A percentile compares a stretch with the other conserved stretches of the same genome.
These are phyloP conservation scores for Hippophae gyantsensis DNA, from an alignment of 306 rosid species.

Conservation along the genomic window DNA sequence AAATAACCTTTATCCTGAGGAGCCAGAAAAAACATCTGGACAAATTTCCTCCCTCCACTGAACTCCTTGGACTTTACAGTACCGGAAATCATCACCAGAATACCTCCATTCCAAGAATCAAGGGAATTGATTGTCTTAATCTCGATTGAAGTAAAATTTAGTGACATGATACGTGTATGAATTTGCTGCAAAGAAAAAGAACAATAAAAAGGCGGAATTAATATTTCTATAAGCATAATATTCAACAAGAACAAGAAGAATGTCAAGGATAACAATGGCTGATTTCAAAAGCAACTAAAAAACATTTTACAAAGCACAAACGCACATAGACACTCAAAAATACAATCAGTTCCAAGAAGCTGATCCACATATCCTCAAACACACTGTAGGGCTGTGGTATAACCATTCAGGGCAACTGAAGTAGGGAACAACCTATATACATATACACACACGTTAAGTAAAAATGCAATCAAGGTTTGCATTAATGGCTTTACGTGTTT, in stretches of 20 bases:
- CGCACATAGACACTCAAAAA: no score
- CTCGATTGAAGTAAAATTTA: constrained; percentile 59
- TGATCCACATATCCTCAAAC: no score
- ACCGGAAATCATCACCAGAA: constrained; percentile 86
- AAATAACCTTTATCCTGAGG: constrained; percentile 90
- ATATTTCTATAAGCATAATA: background rate
- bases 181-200: constrained; percentile 51
- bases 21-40: constrained; percentile 80
- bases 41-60: constrained; percentile 57
- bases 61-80: constrained; percentile 61
- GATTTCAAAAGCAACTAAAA: no score
- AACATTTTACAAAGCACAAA: no score
- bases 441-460: no score
- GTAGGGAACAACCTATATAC: no score
- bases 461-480: no score
- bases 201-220: background rate
- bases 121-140: constrained; percentile 80
- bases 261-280: background rate
- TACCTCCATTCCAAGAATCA: constrained; percentile 80
- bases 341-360: no score
- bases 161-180: constrained; percentile 51
- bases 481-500: no score
- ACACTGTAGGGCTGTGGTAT: no score
- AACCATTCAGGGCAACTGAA: no score
- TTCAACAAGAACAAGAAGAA: constrained; percentile 6